Evolutionary conservation across 345 rosid genomes (phyloP).

Genomic region (Eucalyptus cloeziana): DNA sequence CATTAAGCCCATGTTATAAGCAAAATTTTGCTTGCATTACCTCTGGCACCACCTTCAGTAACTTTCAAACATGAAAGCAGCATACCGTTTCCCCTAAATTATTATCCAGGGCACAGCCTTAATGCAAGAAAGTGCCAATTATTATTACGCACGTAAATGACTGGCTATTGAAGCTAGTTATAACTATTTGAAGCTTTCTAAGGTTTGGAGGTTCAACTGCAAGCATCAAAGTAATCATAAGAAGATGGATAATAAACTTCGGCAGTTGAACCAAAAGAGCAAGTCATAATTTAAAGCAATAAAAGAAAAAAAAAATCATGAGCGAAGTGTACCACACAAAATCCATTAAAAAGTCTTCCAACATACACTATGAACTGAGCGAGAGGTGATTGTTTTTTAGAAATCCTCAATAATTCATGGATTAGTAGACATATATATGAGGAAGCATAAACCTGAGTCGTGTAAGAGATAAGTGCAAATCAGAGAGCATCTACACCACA

Average conservation of each 20-base stretch:
- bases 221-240: background rate
- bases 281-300: background rate
- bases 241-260: background rate
- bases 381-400: too few relatives aligned
- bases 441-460: too few relatives aligned
- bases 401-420: too few relatives aligned
- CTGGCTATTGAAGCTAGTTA: conserved; percentile 38
- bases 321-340: background rate
- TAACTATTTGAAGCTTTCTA: conserved; percentile 65
- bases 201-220: conserved; percentile 46
- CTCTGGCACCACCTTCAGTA: conserved; percentile 79
- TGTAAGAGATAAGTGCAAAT: too few relatives aligned
- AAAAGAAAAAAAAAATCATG: background rate
- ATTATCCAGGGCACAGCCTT: conserved; percentile 31
- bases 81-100: conserved; percentile 32
- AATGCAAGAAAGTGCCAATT: conserved; percentile 64
- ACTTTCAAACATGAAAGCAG: conserved; percentile 41
- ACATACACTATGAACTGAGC: background rate
- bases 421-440: too few relatives aligned
- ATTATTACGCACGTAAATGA: conserved; percentile 62
- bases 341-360: too few relatives aligned
- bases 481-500: too few relatives aligned
- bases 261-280: background rate
- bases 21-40: too few relatives aligned
- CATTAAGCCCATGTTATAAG: too few relatives aligned